Base-by-base conservation (phyloP, 2,329 filamentous ascomycete genomes). In the Alternaria tenuissima region DNA sequence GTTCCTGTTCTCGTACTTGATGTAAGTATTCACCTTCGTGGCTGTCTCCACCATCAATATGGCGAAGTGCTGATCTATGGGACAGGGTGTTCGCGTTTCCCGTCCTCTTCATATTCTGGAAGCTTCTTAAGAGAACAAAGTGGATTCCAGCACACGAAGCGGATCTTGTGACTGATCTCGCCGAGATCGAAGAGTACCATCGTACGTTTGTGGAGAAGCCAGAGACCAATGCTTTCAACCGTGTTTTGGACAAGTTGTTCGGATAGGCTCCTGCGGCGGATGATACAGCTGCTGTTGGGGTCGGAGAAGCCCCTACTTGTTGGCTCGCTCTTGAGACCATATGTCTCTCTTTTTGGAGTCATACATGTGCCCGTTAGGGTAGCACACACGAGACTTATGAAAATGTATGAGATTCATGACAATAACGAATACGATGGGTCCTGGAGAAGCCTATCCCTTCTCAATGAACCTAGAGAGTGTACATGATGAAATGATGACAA, bases 31-130 rank as follows among this genome's bases (percentile, higher is more conserved):
- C 5, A 28, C 24, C 20, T 18, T 9, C 14, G 36, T 11, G 16
- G 9, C 5, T 26, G 12, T 16, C 20, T 18, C n/a, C 43, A 16
- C 18, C 20, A 20, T n/a, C 22, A 44, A 7, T 26, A 39, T 55
- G 36, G 30, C 32, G 18, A 7, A 16, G 7, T 51, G 22, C 46
- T 49, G 20, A 49, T 30, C 16, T 49, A 20, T 11, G 11, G n/a
- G 0, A 36, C 36, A 92, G 92, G 84, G 86, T 94, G 52, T 86
- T 85, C 5, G 79, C 93, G 2, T 92, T 91, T 71, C 91, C 90
- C 0, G 65, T 88, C 0, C 79, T 94, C 2, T 94, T 87, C 73
- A 42, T 89, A 3, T 87, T 86, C 6, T 94, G 90, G 88, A 95
- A 94, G 76, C 30, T 91, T 7, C 67, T 88, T 58, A 88, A 91